Percentiles rank a stretch among this genome's conserved stretches.
These are phyloP conservation scores for Rhamnella rubrinervis DNA, from an alignment of 331 rosid species.

Conservation along the genomic window DNA sequence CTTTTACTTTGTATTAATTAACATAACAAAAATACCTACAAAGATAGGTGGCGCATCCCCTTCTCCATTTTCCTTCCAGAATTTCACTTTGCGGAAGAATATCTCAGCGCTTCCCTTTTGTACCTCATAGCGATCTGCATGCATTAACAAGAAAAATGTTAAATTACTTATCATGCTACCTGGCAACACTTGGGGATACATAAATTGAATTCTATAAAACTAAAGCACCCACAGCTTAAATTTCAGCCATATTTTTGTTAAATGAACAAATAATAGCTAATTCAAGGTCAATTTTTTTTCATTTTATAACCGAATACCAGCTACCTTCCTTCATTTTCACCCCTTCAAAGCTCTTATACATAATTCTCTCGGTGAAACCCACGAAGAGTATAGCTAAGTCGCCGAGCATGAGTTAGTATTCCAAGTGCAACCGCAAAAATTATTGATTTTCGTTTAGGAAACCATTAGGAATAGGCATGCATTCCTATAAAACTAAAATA, in stretches of 20 bases:
- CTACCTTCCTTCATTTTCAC: too few relatives aligned
- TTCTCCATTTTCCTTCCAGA: constrained; percentile 84
- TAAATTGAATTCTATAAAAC: constrained; percentile 2
- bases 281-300: too few relatives aligned
- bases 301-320: too few relatives aligned
- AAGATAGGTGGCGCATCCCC: constrained; percentile 96
- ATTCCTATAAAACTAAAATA: too few relatives aligned
- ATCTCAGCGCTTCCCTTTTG: constrained; percentile 79
- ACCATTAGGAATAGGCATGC: too few relatives aligned
- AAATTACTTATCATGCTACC: background rate
- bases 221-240: background rate
- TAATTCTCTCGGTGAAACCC: too few relatives aligned
- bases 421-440: too few relatives aligned
- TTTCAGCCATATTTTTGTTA: background rate
- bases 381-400: too few relatives aligned
- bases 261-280: too few relatives aligned
- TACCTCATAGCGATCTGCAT: constrained; percentile 84
- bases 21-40: constrained; percentile 62
- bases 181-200: background rate
- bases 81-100: constrained; percentile 80
- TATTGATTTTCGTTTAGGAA: too few relatives aligned
- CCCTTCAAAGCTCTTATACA: too few relatives aligned
- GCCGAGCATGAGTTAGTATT: too few relatives aligned
- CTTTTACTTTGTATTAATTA: background rate
- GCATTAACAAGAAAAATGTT: constrained; percentile 3